These are phyloP conservation scores for Pugionium dolabratum DNA, from an alignment of 345 rosid species.

Conservation along the genomic window DNA sequence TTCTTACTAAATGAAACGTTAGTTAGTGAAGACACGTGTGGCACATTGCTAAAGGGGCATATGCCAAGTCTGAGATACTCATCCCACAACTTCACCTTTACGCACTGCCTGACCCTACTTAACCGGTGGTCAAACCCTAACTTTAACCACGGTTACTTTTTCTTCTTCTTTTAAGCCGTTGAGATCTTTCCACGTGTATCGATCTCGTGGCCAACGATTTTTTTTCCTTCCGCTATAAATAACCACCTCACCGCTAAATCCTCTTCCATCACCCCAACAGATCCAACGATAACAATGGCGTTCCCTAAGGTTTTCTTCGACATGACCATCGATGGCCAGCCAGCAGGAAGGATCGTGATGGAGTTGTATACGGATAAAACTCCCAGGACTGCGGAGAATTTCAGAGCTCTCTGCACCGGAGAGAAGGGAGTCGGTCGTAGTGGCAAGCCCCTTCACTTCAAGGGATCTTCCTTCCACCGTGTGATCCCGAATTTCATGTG, in stretches of 20 bases:
- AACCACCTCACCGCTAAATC: slow-evolving; percentile 2
- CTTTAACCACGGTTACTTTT: slow-evolving; percentile 42
- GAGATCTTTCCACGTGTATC: slow-evolving; percentile 51
- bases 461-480: slow-evolving; percentile 71
- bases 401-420: slow-evolving; percentile 85
- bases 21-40: slow-evolving; percentile 18
- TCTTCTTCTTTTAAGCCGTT: neutral
- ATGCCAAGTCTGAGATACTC: slow-evolving; percentile 36
- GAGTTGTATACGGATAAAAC: slow-evolving; percentile 62
- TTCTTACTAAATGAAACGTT: neutral
- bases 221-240: slow-evolving; percentile 37
- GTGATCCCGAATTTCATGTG: slow-evolving; percentile 86
- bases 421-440: slow-evolving; percentile 59
- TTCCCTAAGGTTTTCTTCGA: slow-evolving; percentile 72
- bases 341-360: slow-evolving; percentile 64
- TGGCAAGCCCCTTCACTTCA: slow-evolving; percentile 86
- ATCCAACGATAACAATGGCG: slow-evolving; percentile 33
- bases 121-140: slow-evolving; percentile 30
- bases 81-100: neutral
- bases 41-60: slow-evolving; percentile 20
- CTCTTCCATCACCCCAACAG: slow-evolving; percentile 25
- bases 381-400: slow-evolving; percentile 72
- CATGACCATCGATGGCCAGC: slow-evolving; percentile 50
- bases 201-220: slow-evolving; percentile 24
- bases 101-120: slow-evolving; percentile 1